Base-by-base conservation (phyloP, 495 filamentous ascomycete genomes). In the Penicillium bovifimosum region DNA sequence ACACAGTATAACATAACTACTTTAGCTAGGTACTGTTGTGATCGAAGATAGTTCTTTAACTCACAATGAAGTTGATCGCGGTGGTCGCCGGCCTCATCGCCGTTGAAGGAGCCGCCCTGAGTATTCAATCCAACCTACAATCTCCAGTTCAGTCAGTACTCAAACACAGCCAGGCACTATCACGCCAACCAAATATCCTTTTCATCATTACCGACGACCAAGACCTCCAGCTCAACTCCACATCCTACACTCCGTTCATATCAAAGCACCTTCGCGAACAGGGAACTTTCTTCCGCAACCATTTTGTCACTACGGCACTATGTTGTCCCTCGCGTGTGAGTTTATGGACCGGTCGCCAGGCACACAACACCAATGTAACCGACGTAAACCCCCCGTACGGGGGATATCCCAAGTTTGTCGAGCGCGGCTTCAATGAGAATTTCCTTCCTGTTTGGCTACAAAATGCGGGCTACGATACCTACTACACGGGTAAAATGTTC, bases 361-460 rank as follows among this genome's bases (percentile, higher is more conserved):
- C 84, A 1, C 86, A 89, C 62, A 89, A 88, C 59, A 87, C 85
- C 14, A 89, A 89, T 53, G 84, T 89, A 6, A 88, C 86, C 1
- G 82, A 86, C 50, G 81, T 89, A 7, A 69, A 59, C 20, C 82
- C 84, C 0, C 85, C 83, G 9, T 76, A 81, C 52, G 82, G 82
- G 80, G 86, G 85, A 6, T 87, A 86, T 55, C 84, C 84, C 33
- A 87, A 88, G 53, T 87, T 89, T 50, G 65, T 86, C 27, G 67
- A 68, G 7, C 80, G 83, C 42, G 84, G 85, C 2, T 75, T 85
- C 49, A 88, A 89, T 55, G 75, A 83, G 0, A 71, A 80, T 52
- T 88, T 80, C 54, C 74, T 89, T 9, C 85, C 86, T 0, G 57
- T 87, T 2, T 89, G 86, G 86, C 70, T 89, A 3, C 84, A 88